Percentiles rank a stretch among this genome's conserved stretches.
phyloP scores from a whole-genome alignment of 2,329 filamentous ascomycete genomes.

The Rhynchosporium agropyri region DNA sequence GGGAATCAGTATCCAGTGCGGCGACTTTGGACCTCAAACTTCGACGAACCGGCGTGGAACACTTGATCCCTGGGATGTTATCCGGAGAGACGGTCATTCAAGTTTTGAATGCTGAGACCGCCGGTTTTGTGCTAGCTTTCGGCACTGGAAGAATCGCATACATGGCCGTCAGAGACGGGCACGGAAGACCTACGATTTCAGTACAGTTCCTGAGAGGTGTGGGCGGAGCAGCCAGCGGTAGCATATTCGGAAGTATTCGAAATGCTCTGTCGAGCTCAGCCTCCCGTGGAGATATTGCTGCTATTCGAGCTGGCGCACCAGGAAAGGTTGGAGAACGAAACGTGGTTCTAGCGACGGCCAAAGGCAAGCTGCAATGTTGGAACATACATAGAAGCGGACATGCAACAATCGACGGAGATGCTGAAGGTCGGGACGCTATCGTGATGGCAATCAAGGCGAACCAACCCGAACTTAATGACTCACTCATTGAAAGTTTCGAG shows the following conservation, averaged over 20 bases:
- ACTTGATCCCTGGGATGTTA: conserved; percentile 71
- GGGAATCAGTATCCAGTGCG: conserved; percentile 91
- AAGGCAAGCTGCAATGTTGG: conserved; percentile 82
- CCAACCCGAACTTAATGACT: conserved; percentile 51
- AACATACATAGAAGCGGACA: conserved; percentile 86
- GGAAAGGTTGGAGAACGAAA: conserved; percentile 80
- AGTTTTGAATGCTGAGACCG: conserved; percentile 78
- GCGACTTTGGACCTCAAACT: conserved; percentile 80
- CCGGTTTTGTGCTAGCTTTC: conserved; percentile 83
- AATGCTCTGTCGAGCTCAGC: conserved; percentile 71
- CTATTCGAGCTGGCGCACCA: conserved; percentile 74
- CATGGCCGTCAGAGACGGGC: conserved; percentile 80
- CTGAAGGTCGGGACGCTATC: conserved; percentile 69
- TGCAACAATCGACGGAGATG: conserved; percentile 71
- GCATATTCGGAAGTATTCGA: conserved; percentile 81
- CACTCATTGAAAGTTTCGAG: conserved; percentile 64
- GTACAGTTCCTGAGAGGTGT: conserved; percentile 74
- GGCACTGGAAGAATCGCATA: conserved; percentile 87
- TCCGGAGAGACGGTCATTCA: conserved; percentile 78
- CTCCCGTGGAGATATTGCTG: conserved; percentile 76
- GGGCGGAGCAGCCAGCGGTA: conserved; percentile 56
- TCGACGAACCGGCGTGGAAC: conserved; percentile 78
- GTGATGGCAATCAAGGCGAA: conserved; percentile 61
- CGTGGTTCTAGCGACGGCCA: conserved; percentile 75
- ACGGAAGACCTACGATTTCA: conserved; percentile 80